phyloP scores from a whole-genome alignment of 2,329 filamentous ascomycete genomes.

The Domatiomyces globalis region DNA sequence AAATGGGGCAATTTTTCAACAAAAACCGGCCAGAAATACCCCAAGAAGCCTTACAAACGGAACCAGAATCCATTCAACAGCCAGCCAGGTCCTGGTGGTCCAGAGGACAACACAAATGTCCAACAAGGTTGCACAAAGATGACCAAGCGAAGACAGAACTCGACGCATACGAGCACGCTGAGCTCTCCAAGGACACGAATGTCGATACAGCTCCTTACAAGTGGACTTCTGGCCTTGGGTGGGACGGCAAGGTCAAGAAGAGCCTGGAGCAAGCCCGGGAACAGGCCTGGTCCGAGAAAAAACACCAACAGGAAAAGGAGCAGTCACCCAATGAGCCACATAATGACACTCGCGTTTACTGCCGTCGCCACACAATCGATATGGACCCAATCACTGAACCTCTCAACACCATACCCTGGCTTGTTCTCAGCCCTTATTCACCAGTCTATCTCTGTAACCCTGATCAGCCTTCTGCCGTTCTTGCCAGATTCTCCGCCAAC shows the following conservation, averaged over 20 bases:
- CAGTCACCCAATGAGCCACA: background rate
- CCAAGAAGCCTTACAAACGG: constrained; percentile 3
- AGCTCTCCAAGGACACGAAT: background rate
- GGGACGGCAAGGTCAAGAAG: constrained; percentile 9
- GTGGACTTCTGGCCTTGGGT: constrained; percentile 10
- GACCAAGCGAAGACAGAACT: constrained; percentile 11
- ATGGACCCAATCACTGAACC: constrained; percentile 23
- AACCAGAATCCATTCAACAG: constrained; percentile 2
- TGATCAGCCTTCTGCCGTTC: constrained; percentile 3
- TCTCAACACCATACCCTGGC: constrained; percentile 26
- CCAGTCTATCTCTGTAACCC: constrained; percentile 26
- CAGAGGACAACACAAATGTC: constrained; percentile 3
- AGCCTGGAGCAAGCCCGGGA: background rate
- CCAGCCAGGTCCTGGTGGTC: background rate
- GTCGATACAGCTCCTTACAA: constrained; percentile 1
- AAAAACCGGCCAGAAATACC: constrained; percentile 2
- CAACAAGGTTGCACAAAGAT: constrained; percentile 7
- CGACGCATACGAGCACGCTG: constrained; percentile 8
- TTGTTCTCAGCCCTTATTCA: constrained; percentile 40
- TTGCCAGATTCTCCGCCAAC: background rate
- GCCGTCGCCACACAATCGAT: background rate
- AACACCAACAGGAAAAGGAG: background rate
- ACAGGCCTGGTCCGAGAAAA: background rate
- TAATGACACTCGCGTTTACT: background rate
- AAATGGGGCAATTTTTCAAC: constrained; percentile 11